Evolutionary conservation across 1,139 yeast species (phyloP), one percentile per base, ranked within the genome.

Genomic region (Kluyveromyces sp.): DNA sequence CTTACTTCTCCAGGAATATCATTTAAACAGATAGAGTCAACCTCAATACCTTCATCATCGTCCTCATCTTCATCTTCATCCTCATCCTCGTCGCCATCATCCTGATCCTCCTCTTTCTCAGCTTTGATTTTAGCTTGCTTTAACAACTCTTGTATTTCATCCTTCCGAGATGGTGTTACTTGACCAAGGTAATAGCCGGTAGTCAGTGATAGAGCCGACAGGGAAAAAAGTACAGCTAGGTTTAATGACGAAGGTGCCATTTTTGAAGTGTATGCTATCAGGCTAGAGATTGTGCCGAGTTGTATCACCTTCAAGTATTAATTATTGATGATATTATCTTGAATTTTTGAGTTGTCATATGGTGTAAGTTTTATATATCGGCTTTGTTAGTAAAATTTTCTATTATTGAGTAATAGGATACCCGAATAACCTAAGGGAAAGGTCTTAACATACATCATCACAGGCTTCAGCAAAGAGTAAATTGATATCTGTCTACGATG

Each of bases 1-100:
- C 89, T 73, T 39, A 85, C 90, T 63, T 86, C 95, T 3, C 87
- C 92, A 2, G 81, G 86, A 25, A 81, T 68, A 25, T 72, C 78
- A 56, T 83, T 83, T 51, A 83, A 67, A 2, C 75, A 66, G 0
- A 68, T 64, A 1, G 88, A 81, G 54, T 82, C 76, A 41, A 82
- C 72, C 41, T 72, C 67, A 66, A 78, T 51, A 60, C 75, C 78
- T 37, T 77, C 81, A 4, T 71, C 75, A 1, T 70, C 70, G 8
- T 68, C 73, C 5, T 69, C 71, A 4, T 68, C 70, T 7, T 66
- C 68, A 26, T 69, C 74, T 3, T 64, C 69, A 2, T 66, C 69
- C 1, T 49, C 54, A 32, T 45, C 51, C 25, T 53, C 51, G 27
- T 55, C 56, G 4, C 55, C 51, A 4, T 56, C 57, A 34, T 53